Percentiles rank a stretch among this genome's conserved stretches.
Conservation (phyloP, 345 rosid genomes). For the Salix viminalis region DNA sequence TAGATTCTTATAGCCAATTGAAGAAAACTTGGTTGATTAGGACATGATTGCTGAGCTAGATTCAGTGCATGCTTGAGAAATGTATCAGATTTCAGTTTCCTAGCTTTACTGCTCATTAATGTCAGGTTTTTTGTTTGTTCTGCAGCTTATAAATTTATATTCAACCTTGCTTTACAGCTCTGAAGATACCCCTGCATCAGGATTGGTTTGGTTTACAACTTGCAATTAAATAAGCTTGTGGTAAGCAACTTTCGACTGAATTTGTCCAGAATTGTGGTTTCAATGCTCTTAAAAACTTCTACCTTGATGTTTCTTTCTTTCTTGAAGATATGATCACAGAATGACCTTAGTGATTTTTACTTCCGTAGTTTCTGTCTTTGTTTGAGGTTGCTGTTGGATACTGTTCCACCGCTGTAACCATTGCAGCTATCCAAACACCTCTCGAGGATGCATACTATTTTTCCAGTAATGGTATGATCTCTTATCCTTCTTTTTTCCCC, state of each 20-base stretch:
- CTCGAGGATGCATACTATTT: background rate
- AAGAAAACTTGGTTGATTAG: background rate
- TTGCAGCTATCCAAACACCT: background rate
- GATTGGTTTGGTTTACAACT: background rate
- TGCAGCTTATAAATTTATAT: background rate
- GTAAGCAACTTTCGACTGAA: background rate
- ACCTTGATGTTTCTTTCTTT: background rate
- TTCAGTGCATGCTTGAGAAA: background rate
- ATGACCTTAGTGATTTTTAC: background rate
- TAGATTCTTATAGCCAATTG: background rate
- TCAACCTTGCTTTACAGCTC: background rate
- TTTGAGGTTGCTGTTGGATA: background rate
- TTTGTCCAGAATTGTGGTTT: background rate
- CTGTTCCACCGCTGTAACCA: background rate
- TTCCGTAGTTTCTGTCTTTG: background rate
- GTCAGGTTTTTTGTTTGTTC: background rate
- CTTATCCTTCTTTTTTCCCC: background rate
- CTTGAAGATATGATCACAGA: background rate
- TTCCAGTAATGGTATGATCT: background rate
- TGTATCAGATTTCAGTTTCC: conserved; percentile 9
- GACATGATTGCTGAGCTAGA: background rate
- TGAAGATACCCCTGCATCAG: background rate
- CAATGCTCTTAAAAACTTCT: background rate
- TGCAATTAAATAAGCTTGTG: background rate
- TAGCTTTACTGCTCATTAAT: background rate